Conservation (phyloP, 352 stramenopile species). For the Halophytophthora polymorphica region DNA sequence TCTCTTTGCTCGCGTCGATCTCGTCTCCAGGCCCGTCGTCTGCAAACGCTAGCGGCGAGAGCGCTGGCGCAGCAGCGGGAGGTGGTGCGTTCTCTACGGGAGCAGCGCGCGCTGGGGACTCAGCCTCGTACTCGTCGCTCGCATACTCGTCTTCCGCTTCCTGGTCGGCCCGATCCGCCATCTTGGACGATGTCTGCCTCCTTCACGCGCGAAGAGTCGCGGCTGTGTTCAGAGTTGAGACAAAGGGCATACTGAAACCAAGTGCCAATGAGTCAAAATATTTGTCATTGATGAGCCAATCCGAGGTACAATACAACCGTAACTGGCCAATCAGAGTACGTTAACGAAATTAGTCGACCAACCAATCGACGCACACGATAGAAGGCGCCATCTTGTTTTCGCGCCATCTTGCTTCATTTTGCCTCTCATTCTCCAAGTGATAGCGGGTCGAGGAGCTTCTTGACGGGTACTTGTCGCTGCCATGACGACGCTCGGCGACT, state of each 20-base stretch:
- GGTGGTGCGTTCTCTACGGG: background rate
- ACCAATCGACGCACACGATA: too few species aligned
- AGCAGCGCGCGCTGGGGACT: slow-evolving; percentile 18
- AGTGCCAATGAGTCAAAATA: background rate
- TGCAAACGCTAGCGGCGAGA: slow-evolving; percentile 6
- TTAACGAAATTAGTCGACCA: too few species aligned
- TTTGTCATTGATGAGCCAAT: too few species aligned
- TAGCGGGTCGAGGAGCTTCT: too few species aligned
- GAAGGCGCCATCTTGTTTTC: too few species aligned
- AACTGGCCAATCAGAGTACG: too few species aligned
- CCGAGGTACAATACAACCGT: too few species aligned
- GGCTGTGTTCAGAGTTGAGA: too few species aligned
- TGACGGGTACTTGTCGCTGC: too few species aligned
- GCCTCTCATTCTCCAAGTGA: too few species aligned
- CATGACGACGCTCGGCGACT: slow-evolving; percentile 7
- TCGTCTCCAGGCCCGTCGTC: slow-evolving; percentile 8
- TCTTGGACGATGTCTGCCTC: slow-evolving; percentile 18
- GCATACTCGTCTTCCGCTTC: slow-evolving; percentile 20
- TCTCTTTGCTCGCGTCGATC: slow-evolving; percentile 6
- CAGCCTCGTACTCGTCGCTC: slow-evolving; percentile 30
- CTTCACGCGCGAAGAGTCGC: background rate
- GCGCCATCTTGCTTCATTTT: too few species aligned
- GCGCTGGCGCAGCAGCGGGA: background rate
- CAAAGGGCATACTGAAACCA: too few species aligned
- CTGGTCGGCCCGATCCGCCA: slow-evolving; percentile 7